phyloP scores from a whole-genome alignment of 139 green algal genomes.

The Tetradesmus obliquus region DNA sequence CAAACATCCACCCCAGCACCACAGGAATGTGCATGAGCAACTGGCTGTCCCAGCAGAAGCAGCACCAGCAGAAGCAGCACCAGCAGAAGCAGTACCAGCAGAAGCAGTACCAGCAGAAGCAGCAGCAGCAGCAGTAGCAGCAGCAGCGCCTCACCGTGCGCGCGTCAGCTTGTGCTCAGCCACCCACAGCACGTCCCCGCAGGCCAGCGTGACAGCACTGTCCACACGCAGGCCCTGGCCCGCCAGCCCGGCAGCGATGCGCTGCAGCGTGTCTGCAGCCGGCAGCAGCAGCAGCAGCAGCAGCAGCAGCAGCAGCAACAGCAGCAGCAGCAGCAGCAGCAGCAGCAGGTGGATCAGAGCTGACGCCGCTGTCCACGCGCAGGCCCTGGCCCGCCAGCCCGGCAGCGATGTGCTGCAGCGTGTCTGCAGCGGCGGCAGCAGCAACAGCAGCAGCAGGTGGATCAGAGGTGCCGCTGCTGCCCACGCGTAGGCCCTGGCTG shows the following conservation, averaged over 20 bases:
- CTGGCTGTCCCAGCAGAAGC: no score
- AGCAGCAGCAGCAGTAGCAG: no score
- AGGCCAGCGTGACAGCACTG: conserved; percentile 49
- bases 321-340: background rate
- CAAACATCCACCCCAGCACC: background rate
- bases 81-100: no score
- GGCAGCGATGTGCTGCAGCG: background rate
- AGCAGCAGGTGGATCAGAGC: no score
- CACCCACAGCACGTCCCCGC: conserved; percentile 53
- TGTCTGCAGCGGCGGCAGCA: background rate
- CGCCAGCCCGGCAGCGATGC: conserved; percentile 41
- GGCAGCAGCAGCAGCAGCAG: background rate
- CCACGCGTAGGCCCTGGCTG: conserved; percentile 50
- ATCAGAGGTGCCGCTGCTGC: conserved; percentile 26
- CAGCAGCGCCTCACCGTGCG: background rate
- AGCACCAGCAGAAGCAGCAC: no score
- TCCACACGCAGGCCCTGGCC: conserved; percentile 54
- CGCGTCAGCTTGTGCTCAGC: conserved; percentile 17
- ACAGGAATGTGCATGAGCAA: no score
- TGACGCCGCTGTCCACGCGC: conserved; percentile 49
- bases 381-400: conserved; percentile 52
- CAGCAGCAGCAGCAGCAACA: background rate
- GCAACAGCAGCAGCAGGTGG: background rate
- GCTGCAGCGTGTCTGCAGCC: conserved; percentile 12
- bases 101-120: no score